A percentile compares a stretch with the other conserved stretches of the same genome.
Conservation (phyloP, 1,284 basidiomycete genomes). For the Ustilago sp. region DNA sequence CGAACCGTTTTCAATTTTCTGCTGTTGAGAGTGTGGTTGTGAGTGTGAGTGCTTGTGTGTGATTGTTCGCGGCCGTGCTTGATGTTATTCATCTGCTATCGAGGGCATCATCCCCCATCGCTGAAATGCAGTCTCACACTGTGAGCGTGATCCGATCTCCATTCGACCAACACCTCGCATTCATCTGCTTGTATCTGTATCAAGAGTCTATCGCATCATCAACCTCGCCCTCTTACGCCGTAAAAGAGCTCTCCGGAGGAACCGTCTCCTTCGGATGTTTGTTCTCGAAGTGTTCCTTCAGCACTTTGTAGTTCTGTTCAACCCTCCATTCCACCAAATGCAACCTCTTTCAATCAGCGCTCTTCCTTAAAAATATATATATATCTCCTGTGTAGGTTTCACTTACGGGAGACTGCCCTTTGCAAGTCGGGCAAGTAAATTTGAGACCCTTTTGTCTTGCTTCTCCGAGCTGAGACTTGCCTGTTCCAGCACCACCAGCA, state of each 20-base stretch:
- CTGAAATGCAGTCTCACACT: no score
- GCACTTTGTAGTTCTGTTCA: constrained; percentile 35
- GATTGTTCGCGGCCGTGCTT: no score
- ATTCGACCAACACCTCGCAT: no score
- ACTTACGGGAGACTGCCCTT: constrained; percentile 42
- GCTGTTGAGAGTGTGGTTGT: no score
- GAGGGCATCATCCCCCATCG: no score
- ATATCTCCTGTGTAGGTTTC: neutral
- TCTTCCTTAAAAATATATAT: neutral
- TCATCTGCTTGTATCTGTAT: neutral
- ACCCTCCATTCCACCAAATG: neutral
- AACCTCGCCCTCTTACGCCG: constrained; percentile 5
- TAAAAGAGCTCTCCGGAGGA: constrained; percentile 32
- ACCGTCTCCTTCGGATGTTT: constrained; percentile 40
- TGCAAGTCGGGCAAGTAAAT: constrained; percentile 45
- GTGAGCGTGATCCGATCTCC: no score
- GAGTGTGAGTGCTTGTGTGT: no score
- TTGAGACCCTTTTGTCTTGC: constrained; percentile 36
- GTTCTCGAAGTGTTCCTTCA: constrained; percentile 43
- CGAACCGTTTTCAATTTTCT: no score
- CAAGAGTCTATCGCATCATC: constrained; percentile 1
- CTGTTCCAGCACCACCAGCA: constrained; percentile 15
- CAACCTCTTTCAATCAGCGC: neutral
- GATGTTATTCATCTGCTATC: no score
- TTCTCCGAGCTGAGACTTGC: constrained; percentile 43